Evolutionary conservation across 2,329 filamentous ascomycete species (phyloP), one percentile per base, ranked within the genome.

Genomic region (Aureobasidium uvarum): DNA sequence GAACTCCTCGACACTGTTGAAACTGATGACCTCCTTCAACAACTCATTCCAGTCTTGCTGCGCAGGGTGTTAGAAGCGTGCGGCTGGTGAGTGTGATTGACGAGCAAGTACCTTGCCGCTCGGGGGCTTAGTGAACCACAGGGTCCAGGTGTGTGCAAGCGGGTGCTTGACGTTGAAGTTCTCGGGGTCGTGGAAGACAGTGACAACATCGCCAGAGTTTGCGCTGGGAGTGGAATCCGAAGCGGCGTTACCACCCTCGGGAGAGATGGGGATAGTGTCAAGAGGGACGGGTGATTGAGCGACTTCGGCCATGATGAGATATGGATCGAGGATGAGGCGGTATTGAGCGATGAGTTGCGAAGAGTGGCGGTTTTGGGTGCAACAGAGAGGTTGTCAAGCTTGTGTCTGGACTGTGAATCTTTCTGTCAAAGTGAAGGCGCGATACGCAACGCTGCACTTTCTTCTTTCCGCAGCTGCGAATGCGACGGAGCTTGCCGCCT

Each of bases 91-190:
- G 28, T 48, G 41, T 11, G 10, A n/a, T 20, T 25, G 31, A 16
- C 25, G 20, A 18, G 31, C 46, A 20, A 33, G 31, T 62, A 95
- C 92, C 89, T 96, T 97, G 81, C 92, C 93, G 77, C 89, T 96
- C 50, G 94, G 90, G 63, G 95, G 94, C 86, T 98, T 98, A 74
- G 94, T 98, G 84, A 98, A 99, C 96, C 96, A 99, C 65, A 99
- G 84, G 67, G 95, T 98, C 95, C 95, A 99, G 77, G 91, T 90
- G 84, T 97, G 90, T 85, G 96, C 93, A 68, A 99, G 85, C 71
- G 93, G 94, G 79, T 99, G 95, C 85, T 98, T 99, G 79, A 99
- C 95, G 74, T 96, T 99, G 86, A 99, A 99, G 66, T 99, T 97
- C 71, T 97, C 90, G 72, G 95, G 90, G 81, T 98, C 92, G 77